Conservation (phyloP, 176 grass and related monocot species). For the Raddia guianensis region DNA sequence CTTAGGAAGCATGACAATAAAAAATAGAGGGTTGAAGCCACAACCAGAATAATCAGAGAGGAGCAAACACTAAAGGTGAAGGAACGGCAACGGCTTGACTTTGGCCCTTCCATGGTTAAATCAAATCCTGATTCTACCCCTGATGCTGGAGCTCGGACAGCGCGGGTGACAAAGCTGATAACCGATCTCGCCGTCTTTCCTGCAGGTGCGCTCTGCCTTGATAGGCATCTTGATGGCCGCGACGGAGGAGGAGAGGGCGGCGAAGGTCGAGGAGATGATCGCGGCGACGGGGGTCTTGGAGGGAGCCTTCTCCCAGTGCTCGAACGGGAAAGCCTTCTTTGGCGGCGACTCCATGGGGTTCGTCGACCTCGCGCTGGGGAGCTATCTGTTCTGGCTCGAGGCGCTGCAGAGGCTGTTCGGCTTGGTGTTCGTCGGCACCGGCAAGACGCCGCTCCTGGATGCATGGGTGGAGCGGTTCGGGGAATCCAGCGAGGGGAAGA, state of each 20-base stretch:
- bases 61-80: no score
- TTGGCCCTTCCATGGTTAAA: no score
- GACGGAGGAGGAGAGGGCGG: slow-evolving; percentile 33
- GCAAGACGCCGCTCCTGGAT: slow-evolving; percentile 6
- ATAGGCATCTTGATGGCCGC: not conserved
- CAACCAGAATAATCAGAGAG: no score
- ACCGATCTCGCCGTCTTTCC: no score
- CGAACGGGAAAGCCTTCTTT: slow-evolving; percentile 36
- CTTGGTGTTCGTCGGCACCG: not conserved
- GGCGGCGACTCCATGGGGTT: slow-evolving; percentile 32
- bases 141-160: no score
- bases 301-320: slow-evolving; percentile 34
- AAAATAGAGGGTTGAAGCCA: no score
- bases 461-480: slow-evolving; percentile 1
- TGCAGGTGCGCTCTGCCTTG: slow-evolving; percentile 13
- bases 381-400: not conserved
- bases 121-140: no score
- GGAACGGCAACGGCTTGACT: no score
- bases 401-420: not conserved
- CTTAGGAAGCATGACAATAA: no score
- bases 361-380: slow-evolving; percentile 16
- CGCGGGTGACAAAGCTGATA: no score
- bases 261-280: slow-evolving; percentile 5
- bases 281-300: slow-evolving; percentile 21
- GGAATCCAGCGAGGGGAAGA: not conserved